Evolutionary conservation across 495 filamentous ascomycete species (phyloP).

Genomic region (Aspergillus campestris): DNA sequence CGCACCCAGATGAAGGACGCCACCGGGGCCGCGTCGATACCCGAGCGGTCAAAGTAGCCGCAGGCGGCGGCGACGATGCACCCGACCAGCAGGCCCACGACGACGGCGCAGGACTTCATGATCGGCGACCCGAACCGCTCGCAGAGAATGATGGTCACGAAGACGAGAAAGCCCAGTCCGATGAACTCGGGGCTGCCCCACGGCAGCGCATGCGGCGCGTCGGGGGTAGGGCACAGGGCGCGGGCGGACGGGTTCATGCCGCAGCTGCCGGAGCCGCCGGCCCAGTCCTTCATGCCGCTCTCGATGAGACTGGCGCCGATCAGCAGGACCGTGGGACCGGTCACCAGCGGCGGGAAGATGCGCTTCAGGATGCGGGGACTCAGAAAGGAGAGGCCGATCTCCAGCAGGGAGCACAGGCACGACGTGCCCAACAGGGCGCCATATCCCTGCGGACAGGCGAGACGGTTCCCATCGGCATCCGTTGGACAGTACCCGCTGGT

Average conservation of each 20-base stretch:
- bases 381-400: conserved; percentile 41
- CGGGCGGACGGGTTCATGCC: conserved; percentile 44
- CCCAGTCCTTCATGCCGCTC: conserved; percentile 76
- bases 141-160: conserved; percentile 79
- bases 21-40: conserved; percentile 63
- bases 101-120: conserved; percentile 66
- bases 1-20: conserved; percentile 86
- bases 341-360: conserved; percentile 85
- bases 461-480: conserved; percentile 49
- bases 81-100: conserved; percentile 73
- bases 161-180: conserved; percentile 83
- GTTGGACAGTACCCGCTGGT: conserved; percentile 65
- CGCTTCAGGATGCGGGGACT: conserved; percentile 60
- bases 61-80: conserved; percentile 81
- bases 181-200: conserved; percentile 88
- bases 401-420: conserved; percentile 39
- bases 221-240: conserved; percentile 59
- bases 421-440: conserved; percentile 76
- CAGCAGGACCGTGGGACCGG: conserved; percentile 73
- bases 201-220: conserved; percentile 69
- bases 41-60: conserved; percentile 68
- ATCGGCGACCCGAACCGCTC: conserved; percentile 78
- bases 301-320: conserved; percentile 69
- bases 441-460: conserved; percentile 80
- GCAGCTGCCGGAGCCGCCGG: conserved; percentile 65